Percentiles rank a stretch among this genome's conserved stretches.
Conservation (phyloP, 176 grass and related monocot genomes). For the Carex cristatella region DNA sequence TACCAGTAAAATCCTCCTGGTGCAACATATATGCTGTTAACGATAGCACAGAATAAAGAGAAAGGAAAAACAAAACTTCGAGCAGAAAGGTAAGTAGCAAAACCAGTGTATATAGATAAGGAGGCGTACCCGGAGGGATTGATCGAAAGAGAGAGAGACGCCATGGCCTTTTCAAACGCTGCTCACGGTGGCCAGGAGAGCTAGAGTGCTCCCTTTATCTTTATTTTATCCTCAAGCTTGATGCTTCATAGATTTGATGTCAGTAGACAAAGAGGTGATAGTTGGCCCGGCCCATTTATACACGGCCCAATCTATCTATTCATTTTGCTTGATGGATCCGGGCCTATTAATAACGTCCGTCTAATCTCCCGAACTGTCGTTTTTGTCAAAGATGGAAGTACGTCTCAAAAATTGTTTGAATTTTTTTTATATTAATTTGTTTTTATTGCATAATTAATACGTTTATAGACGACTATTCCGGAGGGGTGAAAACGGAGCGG, state of each 20-base stretch:
- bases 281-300: not conserved
- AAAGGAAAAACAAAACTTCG: not conserved
- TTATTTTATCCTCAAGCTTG: constrained; percentile 19
- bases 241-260: not conserved
- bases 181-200: constrained; percentile 12
- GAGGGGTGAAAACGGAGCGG: no score
- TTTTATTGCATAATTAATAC: no score
- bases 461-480: no score
- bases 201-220: not conserved
- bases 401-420: no score
- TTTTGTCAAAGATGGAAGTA: no score
- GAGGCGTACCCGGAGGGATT: constrained; percentile 9
- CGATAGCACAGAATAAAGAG: not conserved
- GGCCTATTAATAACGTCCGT: no score
- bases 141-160: constrained; percentile 12
- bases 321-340: no score
- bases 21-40: not conserved
- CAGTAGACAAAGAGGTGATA: not conserved
- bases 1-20: not conserved
- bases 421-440: no score
- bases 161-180: constrained; percentile 5
- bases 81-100: not conserved
- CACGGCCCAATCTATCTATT: no score
- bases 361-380: no score
- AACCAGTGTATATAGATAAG: not conserved